Conservation (phyloP, 2,329 filamentous ascomycete genomes). For the Ceratocystis papillata region DNA sequence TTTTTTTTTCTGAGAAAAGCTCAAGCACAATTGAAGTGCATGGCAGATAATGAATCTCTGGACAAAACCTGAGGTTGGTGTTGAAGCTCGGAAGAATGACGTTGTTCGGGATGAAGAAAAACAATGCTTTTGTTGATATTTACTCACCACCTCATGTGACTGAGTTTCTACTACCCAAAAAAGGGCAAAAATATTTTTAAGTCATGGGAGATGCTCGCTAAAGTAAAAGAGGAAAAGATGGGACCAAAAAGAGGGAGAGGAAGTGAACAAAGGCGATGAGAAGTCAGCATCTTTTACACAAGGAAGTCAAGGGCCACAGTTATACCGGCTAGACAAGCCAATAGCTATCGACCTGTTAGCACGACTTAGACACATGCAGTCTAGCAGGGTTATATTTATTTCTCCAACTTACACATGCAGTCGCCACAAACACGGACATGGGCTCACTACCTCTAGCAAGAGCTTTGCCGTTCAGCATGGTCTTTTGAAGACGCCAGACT, state of each 20-base stretch:
- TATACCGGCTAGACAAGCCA: slow-evolving; percentile 3
- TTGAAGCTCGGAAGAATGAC: background rate
- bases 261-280: background rate
- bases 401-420: slow-evolving; percentile 12
- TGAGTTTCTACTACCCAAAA: background rate
- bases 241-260: background rate
- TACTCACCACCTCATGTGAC: background rate
- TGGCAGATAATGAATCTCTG: background rate
- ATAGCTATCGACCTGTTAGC: background rate
- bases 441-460: slow-evolving; percentile 29
- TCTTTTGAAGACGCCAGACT: slow-evolving; percentile 30
- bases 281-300: background rate
- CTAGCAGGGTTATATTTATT: background rate
- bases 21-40: background rate
- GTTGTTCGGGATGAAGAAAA: background rate
- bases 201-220: background rate
- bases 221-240: background rate
- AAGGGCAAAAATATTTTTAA: background rate
- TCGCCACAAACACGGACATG: slow-evolving; percentile 13
- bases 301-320: slow-evolving; percentile 1
- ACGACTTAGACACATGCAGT: background rate
- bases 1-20: background rate
- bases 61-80: background rate
- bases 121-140: background rate
- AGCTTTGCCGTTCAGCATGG: slow-evolving; percentile 30